Evolutionary conservation across 192 early-diverging fungal species (phyloP), one percentile per base, ranked within the genome.

Genomic region (Entomortierella beljakovae): DNA sequence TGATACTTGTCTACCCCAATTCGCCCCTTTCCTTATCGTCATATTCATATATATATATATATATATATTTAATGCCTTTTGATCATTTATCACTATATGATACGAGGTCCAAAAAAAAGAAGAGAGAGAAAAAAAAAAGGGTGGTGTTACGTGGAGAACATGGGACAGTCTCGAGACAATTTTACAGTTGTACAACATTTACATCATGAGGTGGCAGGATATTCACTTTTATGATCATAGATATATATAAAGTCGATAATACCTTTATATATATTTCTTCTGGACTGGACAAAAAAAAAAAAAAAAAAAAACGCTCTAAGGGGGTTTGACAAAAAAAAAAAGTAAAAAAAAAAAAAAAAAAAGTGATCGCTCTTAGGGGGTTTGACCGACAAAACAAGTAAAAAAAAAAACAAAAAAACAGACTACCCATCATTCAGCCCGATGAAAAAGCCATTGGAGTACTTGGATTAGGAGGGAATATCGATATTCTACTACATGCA

Each of bases 401-500:
- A 13, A 13, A 40, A 40, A 13, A 13, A 40, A 40, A 40, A 40
- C 9, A 18, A 43, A 43, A 43, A 43, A 43, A 18, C 42, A 13
- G 20, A 26, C 4, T 53, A 53, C 23, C 43, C 5, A 46, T 11
- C 15, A 15, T 11, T 2, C 43, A 20, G 43, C 20, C 20, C 20
- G 3, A 34, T 9, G 37, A 18, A 25, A 28, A 53, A 3, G 8
- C 4, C 51, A 26, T 6, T n/a, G n/a, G 54, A 7, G 9, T 13
- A 6, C 32, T 31, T 33, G 8, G 10, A 15, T 6, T 8, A 16
- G 18, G 25, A 52, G 23, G 48, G 61, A 63, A 28, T 63, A 63
- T 63, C 61, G 61, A 63, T 50, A 52, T 63, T 63, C 61, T 63
- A 58, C 35, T 25, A 61, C 59, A 22, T 40, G 57, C 37, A 34